Evolutionary conservation across 1,284 basidiomycete genomes (phyloP), one percentile per base, ranked within the genome.

Genomic region (Boletellus dicymbophilus): DNA sequence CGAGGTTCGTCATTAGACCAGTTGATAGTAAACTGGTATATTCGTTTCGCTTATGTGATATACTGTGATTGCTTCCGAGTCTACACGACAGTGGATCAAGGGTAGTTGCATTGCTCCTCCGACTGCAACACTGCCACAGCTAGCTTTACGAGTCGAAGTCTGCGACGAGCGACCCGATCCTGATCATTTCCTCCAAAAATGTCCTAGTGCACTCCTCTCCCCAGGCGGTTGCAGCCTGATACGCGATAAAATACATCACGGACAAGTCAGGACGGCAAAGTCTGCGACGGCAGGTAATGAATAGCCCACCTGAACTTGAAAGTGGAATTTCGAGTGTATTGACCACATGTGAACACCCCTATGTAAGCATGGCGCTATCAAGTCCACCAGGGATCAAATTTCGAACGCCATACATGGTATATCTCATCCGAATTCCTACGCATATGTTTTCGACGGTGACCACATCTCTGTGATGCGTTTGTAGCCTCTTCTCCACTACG

Each of bases 211-310:
- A 48, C 26, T 61, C 58, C 23, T 61, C 58, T 23, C 58, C 56
- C 60, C 60, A 63, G 15, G 44, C 58, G 12, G 52, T 56, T n/a
- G 49, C 46, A 4, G 56, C 58, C 58, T 60, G n/a, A n/a, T n/a
- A n/a, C n/a, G n/a, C n/a, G n/a, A n/a, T n/a, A 18, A 45, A 16
- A 27, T 6, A 21, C 1, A n/a, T 42, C 16, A 46, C 10, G 25
- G 13, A 16, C 21, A 22, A 3, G 8, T 22, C 37, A 21, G 15
- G 22, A 4, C 13, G 13, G 23, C n/a, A 10, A 30, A n/a, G 6
- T 18, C 6, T 27, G 22, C 3, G 2, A 16, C 30, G 6, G 31
- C 31, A n/a, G n/a, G 13, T 7, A 1, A 25, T 20, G 23, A 10
- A 38, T 2, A 10, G 50, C 55, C 9, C 6, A 62, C 58, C 31